Base-by-base conservation (phyloP, 2,329 filamentous ascomycete species). In the Talaromyces sp. region DNA sequence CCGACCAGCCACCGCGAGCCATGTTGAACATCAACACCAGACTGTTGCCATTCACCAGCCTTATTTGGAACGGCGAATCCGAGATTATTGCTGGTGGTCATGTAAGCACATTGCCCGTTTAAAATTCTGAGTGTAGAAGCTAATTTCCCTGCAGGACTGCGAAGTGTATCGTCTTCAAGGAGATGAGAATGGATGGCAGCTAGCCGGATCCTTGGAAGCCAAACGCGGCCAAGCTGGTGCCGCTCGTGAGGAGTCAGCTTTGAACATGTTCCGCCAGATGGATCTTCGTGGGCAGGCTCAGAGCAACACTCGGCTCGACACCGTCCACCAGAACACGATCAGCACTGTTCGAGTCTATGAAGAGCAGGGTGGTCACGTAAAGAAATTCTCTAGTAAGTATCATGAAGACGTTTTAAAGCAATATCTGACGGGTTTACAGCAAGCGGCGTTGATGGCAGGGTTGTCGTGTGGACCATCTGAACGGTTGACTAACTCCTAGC, bases 251-350 rank as follows among this genome's bases (percentile, higher is more conserved):
- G 94, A 97, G 75, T 94, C 90, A 65, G 94, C 94, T 26, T 80
- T 97, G 74, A 96, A 97, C 77, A 96, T 97, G 91, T 99, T 99
- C 80, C 86, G 87, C 70, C 92, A 97, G 80, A 97, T 99, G 94
- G 94, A 99, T 76, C 83, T 99, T 65, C 96, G 94, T 83, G 94
- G 94, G 64, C 96, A 96, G 78, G 80, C 83, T 59, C 91, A 91
- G 72, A 92, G 96, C 70, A 92, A 97, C 74, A 97, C 92, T 3
- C 90, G 96, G 79, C 82, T 99, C 67, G 94, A 91, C 79, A 97
- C 94, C 11, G 86, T 94, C 53, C 94, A 99, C 77, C 94, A 99
- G 75, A 99, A 99, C 78, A 96, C 92, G 27, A 90, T 99, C 72
- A 91, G 85, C 70, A 96, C 87, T 2, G 80, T 99, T 56, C 85